phyloP scores from a whole-genome alignment of 805 yeast species.

The Lachancea meyersii region DNA sequence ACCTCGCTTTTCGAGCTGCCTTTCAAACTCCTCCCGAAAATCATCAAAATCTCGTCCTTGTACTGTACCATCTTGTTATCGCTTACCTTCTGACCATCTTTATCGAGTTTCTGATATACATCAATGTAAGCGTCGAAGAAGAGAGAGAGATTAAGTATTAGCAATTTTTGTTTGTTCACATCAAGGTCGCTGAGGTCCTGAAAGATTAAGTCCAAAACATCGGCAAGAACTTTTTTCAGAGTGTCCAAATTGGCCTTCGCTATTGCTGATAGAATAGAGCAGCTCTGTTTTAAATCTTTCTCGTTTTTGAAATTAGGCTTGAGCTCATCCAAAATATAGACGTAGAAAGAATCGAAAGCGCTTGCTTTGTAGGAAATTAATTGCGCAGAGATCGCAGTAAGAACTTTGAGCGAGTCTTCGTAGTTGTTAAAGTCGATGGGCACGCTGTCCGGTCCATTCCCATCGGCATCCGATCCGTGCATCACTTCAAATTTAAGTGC shows the following conservation, averaged over 20 bases:
- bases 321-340: constrained; percentile 45
- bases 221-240: constrained; percentile 45
- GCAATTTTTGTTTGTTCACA: constrained; percentile 50
- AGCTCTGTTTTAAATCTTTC: constrained; percentile 58
- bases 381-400: constrained; percentile 40
- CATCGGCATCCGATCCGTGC: constrained; percentile 53
- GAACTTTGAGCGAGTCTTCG: constrained; percentile 39
- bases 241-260: constrained; percentile 42
- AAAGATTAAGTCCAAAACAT: constrained; percentile 41
- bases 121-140: constrained; percentile 45
- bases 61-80: constrained; percentile 38
- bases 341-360: constrained; percentile 36
- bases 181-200: constrained; percentile 35
- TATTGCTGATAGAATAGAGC: constrained; percentile 50
- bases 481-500: constrained; percentile 84
- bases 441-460: constrained; percentile 14
- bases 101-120: constrained; percentile 36
- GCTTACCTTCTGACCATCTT: background rate
- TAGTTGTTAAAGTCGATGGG: constrained; percentile 37
- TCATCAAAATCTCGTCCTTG: constrained; percentile 63
- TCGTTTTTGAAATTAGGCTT: constrained; percentile 44
- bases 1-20: constrained; percentile 63
- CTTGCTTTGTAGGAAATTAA: constrained; percentile 30
- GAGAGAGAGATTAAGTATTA: constrained; percentile 55
- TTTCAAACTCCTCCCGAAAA: constrained; percentile 63